Evolutionary conservation across 2,329 filamentous ascomycete species (phyloP).

Genomic region (Ilyonectria destructans): DNA sequence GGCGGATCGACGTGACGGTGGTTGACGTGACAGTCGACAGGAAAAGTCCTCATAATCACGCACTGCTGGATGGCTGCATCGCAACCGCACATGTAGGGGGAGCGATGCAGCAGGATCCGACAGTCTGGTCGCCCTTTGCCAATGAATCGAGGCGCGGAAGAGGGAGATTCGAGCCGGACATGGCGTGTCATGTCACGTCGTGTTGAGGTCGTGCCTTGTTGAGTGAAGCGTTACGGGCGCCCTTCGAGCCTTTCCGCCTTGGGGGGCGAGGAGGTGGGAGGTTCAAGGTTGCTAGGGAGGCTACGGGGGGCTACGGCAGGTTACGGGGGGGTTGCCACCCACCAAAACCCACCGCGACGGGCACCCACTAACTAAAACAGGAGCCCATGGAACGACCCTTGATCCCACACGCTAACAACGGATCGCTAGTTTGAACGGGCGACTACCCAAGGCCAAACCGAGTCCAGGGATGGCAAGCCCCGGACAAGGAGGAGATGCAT

Average conservation of each 20-base stretch:
- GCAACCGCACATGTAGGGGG: neutral
- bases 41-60: slow-evolving; percentile 26
- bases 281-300: neutral
- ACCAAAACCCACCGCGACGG: neutral
- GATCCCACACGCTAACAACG: slow-evolving; percentile 15
- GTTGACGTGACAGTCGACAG: neutral
- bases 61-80: slow-evolving; percentile 3
- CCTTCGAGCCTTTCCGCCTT: neutral
- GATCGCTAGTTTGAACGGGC: slow-evolving; percentile 30
- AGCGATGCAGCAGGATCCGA: slow-evolving; percentile 25
- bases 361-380: neutral
- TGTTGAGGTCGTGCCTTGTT: slow-evolving; percentile 1
- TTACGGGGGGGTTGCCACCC: neutral
- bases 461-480: slow-evolving; percentile 19
- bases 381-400: neutral
- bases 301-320: neutral
- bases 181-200: slow-evolving; percentile 25
- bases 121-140: slow-evolving; percentile 32
- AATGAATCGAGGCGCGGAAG: slow-evolving; percentile 30
- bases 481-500: neutral
- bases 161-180: slow-evolving; percentile 18
- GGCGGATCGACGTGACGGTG: neutral
- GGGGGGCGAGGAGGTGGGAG: neutral
- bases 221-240: neutral
- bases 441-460: neutral